Evolutionary conservation across 192 early-diverging fungal genomes (phyloP).

Genomic region (Phlyctochytrium bullatum): DNA sequence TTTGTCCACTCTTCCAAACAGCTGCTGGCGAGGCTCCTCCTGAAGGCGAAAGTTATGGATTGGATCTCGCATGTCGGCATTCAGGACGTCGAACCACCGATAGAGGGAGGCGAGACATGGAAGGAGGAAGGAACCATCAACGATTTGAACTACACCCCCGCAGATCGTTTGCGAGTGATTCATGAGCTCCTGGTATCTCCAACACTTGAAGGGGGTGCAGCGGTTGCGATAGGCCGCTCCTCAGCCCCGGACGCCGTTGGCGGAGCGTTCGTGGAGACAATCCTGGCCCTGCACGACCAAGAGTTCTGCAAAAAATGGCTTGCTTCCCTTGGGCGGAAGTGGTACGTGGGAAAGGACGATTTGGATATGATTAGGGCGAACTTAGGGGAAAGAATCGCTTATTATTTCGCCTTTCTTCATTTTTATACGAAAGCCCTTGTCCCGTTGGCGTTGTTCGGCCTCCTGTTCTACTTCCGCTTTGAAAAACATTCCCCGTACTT

Average conservation of each 20-base stretch:
- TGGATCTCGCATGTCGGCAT: background rate
- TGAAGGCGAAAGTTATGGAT: background rate
- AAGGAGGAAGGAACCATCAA: background rate
- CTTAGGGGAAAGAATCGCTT: slow-evolving; percentile 89
- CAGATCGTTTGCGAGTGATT: slow-evolving; percentile 63
- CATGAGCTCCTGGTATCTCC: slow-evolving; percentile 62
- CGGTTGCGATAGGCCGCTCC: background rate
- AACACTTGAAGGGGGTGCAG: slow-evolving; percentile 53
- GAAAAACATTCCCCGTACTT: slow-evolving; percentile 63
- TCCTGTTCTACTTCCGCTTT: slow-evolving; percentile 53
- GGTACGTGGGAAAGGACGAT: slow-evolving; percentile 70
- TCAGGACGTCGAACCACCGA: background rate
- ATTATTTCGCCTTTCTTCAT: slow-evolving; percentile 94
- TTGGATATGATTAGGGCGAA: slow-evolving; percentile 72
- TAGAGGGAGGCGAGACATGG: background rate
- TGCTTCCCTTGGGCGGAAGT: slow-evolving; percentile 75
- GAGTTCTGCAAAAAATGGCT: slow-evolving; percentile 61
- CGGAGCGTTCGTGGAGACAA: slow-evolving; percentile 52
- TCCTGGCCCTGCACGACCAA: slow-evolving; percentile 25
- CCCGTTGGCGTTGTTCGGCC: slow-evolving; percentile 64
- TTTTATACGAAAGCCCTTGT: slow-evolving; percentile 79
- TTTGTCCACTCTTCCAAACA: slow-evolving; percentile 27
- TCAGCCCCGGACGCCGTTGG: slow-evolving; percentile 34
- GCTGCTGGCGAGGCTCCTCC: slow-evolving; percentile 10
- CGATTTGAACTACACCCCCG: slow-evolving; percentile 15